Conservation (phyloP, 495 filamentous ascomycete species). For the Penicillium waksmanii region DNA sequence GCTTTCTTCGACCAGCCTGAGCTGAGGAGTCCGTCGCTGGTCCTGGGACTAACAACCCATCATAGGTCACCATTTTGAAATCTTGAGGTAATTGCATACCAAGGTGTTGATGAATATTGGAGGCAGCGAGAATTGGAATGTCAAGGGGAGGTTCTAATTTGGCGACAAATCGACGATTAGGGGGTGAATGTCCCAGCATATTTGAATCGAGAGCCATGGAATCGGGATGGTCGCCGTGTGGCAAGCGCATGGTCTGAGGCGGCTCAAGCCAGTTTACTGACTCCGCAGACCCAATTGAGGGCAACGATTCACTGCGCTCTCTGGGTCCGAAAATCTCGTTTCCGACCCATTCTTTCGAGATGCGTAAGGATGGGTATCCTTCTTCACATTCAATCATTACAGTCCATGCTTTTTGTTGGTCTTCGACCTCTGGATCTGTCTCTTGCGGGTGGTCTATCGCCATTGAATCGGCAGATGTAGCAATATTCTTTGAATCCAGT, state of each 20-base stretch:
- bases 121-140: constrained; percentile 67
- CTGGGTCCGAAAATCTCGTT: constrained; percentile 36
- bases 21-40: constrained; percentile 27
- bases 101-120: constrained; percentile 68
- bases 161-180: constrained; percentile 81
- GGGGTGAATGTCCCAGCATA: constrained; percentile 52
- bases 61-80: constrained; percentile 63
- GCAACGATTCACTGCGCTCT: constrained; percentile 26
- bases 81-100: constrained; percentile 58
- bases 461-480: constrained; percentile 41
- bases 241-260: constrained; percentile 46
- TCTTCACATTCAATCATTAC: constrained; percentile 52
- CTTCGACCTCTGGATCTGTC: constrained; percentile 21
- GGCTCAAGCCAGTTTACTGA: constrained; percentile 56
- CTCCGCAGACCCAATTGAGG: constrained; percentile 24
- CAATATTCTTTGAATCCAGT: constrained; percentile 39
- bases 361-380: constrained; percentile 51
- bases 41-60: constrained; percentile 65
- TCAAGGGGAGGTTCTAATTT: constrained; percentile 83
- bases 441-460: constrained; percentile 37
- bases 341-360: constrained; percentile 51
- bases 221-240: constrained; percentile 41
- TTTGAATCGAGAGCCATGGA: constrained; percentile 51
- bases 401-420: constrained; percentile 37
- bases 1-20: constrained; percentile 37